Conservation (phyloP, 78 protist species). For the Dictyostelium firmibasis region DNA sequence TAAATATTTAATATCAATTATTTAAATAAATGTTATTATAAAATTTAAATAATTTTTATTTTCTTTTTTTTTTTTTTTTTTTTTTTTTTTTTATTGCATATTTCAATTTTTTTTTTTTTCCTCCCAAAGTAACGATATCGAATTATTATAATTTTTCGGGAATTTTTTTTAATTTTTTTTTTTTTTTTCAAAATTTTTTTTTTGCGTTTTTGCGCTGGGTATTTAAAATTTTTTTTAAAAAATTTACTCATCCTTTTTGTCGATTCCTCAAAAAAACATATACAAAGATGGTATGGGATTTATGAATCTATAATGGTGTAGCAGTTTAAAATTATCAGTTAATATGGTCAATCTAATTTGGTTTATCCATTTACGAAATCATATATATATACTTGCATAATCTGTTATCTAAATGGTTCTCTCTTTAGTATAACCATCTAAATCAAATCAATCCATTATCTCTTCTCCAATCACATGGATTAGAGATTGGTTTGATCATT, state of each 20-base stretch:
- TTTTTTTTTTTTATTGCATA: no score
- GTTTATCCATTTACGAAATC: background rate
- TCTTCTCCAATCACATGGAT: background rate
- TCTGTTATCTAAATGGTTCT: slow-evolving; percentile 8
- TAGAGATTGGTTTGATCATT: background rate
- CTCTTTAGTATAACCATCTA: background rate
- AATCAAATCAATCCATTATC: background rate
- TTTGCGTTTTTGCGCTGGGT: background rate
- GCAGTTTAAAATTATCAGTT: background rate
- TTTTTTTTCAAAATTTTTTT: background rate
- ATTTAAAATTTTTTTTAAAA: background rate
- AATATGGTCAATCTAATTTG: background rate
- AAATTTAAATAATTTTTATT: no score
- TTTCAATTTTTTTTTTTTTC: no score
- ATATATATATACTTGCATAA: background rate
- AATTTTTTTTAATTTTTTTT: background rate
- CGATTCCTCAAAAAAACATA: slow-evolving; percentile 1
- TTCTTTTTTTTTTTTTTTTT: no score
- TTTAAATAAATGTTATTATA: no score
- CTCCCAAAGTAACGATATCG: background rate
- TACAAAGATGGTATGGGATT: slow-evolving; percentile 1
- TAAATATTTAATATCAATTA: no score
- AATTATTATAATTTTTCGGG: no score
- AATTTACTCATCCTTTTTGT: background rate
- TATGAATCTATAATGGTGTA: background rate